These are phyloP conservation scores for Dactylorhiza incarnata DNA, from an alignment of 106 monocot species.

Conservation along the genomic window DNA sequence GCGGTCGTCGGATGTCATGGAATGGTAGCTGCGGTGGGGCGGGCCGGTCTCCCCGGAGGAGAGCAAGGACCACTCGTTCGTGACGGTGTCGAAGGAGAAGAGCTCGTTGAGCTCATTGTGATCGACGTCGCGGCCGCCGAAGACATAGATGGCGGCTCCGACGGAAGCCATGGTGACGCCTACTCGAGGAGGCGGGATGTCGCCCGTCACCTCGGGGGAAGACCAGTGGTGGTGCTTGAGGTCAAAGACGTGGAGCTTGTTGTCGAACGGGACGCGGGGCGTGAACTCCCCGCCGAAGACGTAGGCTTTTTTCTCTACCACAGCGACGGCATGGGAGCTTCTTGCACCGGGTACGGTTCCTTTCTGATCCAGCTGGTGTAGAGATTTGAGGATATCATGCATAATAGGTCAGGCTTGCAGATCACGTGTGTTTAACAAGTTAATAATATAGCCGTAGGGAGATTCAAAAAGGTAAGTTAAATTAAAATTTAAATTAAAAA, in stretches of 20 bases:
- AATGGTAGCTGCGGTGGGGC: constrained; percentile 88
- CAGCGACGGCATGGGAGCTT: constrained; percentile 76
- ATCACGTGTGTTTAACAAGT: too few relatives aligned
- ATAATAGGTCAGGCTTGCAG: too few relatives aligned
- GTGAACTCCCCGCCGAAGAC: constrained; percentile 86
- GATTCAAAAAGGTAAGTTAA: too few relatives aligned
- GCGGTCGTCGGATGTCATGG: constrained; percentile 53
- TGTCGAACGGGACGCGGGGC: constrained; percentile 86
- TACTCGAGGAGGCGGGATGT: constrained; percentile 70
- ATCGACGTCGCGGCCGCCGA: constrained; percentile 76
- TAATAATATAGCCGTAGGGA: too few relatives aligned
- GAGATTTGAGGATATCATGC: neutral
- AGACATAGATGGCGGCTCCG: constrained; percentile 50
- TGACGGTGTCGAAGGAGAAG: constrained; percentile 67
- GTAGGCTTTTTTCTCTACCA: constrained; percentile 59
- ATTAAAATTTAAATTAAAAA: too few relatives aligned
- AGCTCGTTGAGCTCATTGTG: constrained; percentile 88
- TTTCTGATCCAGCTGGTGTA: constrained; percentile 50
- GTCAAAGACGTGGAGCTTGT: constrained; percentile 72
- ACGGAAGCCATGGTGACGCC: constrained; percentile 78
- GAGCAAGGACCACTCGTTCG: constrained; percentile 47
- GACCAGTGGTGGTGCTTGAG: constrained; percentile 57
- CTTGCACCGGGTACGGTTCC: constrained; percentile 73
- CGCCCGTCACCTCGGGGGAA: constrained; percentile 28
- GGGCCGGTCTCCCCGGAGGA: constrained; percentile 55